Percentiles rank a stretch among this genome's conserved stretches.
Conservation (phyloP, 1,284 basidiomycete species). For the Trichosporon coremiiforme region DNA sequence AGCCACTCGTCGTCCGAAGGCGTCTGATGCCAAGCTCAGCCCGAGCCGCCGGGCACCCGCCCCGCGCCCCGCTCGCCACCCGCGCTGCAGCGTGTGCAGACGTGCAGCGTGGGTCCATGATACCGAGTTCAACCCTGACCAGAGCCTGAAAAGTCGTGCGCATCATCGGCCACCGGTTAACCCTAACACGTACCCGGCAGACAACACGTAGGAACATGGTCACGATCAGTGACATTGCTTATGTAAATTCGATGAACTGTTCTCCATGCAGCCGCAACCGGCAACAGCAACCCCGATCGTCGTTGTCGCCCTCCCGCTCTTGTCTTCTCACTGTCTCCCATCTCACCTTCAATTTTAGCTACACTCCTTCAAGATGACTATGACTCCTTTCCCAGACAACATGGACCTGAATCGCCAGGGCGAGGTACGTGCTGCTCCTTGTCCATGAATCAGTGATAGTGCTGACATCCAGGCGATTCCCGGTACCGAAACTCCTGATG, state of each 20-base stretch:
- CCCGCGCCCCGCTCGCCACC: too few relatives aligned
- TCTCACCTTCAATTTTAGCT: background rate
- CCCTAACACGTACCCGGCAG: constrained; percentile 1
- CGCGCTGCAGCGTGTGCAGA: too few relatives aligned
- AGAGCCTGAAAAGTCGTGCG: background rate
- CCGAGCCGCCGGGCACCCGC: background rate
- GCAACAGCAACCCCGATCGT: background rate
- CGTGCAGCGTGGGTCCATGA: background rate
- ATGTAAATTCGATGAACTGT: background rate
- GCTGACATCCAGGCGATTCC: constrained; percentile 39
- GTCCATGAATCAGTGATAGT: too few relatives aligned
- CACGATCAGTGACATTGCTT: constrained; percentile 4
- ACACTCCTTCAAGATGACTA: constrained; percentile 33
- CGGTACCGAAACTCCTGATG: constrained; percentile 38
- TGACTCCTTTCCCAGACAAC: constrained; percentile 37
- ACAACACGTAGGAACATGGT: background rate
- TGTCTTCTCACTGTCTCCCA: constrained; percentile 4
- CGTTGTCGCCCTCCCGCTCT: constrained; percentile 6
- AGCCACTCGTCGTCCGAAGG: too few relatives aligned
- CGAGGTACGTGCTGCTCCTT: constrained; percentile 36
- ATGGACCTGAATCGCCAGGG: constrained; percentile 43
- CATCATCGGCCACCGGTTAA: constrained; percentile 14
- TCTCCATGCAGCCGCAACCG: background rate
- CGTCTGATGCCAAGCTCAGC: background rate
- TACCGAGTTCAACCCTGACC: background rate